phyloP scores from a whole-genome alignment of 108 stramenopile species.

The Cylindrotheca fusiformis region DNA sequence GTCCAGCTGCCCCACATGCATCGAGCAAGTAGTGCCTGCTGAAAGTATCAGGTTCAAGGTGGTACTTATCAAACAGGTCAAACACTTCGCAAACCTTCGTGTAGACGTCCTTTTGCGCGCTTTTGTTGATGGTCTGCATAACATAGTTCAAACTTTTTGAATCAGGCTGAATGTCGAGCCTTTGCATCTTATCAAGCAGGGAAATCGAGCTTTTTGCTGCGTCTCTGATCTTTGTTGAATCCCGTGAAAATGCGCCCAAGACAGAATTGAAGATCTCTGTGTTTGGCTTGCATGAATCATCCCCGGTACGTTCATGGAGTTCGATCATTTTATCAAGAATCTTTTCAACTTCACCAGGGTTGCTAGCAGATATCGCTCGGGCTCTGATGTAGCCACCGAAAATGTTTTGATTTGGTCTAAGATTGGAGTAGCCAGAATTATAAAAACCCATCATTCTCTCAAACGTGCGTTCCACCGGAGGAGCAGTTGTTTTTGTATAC shows the following conservation, averaged over 20 bases:
- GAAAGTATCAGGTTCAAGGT: slow-evolving; percentile 20
- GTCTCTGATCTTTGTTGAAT: background rate
- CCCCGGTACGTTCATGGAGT: slow-evolving; percentile 5
- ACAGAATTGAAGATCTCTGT: slow-evolving; percentile 25
- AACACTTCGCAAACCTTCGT: slow-evolving; percentile 4
- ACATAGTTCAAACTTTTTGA: slow-evolving; percentile 23
- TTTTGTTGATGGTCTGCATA: slow-evolving; percentile 18
- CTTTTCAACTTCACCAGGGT: slow-evolving; percentile 6
- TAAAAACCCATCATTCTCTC: slow-evolving; percentile 12
- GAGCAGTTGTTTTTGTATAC: slow-evolving; percentile 18
- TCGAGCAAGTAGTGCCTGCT: slow-evolving; percentile 12
- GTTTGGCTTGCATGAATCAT: slow-evolving; percentile 24
- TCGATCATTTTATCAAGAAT: slow-evolving; percentile 23
- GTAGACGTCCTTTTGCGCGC: slow-evolving; percentile 1
- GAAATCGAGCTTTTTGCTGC: slow-evolving; percentile 7
- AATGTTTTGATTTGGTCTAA: slow-evolving; percentile 23
- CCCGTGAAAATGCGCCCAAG: slow-evolving; percentile 6
- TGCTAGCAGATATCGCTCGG: background rate
- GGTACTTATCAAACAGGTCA: background rate
- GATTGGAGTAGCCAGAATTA: slow-evolving; percentile 17
- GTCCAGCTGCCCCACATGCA: slow-evolving; percentile 21
- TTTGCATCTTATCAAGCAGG: slow-evolving; percentile 17
- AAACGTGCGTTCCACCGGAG: slow-evolving; percentile 7
- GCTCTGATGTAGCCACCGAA: slow-evolving; percentile 18
- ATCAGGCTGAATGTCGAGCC: slow-evolving; percentile 22